phyloP scores from a whole-genome alignment of 2,329 filamentous ascomycete species.

The Diaporthe citrichinensis region DNA sequence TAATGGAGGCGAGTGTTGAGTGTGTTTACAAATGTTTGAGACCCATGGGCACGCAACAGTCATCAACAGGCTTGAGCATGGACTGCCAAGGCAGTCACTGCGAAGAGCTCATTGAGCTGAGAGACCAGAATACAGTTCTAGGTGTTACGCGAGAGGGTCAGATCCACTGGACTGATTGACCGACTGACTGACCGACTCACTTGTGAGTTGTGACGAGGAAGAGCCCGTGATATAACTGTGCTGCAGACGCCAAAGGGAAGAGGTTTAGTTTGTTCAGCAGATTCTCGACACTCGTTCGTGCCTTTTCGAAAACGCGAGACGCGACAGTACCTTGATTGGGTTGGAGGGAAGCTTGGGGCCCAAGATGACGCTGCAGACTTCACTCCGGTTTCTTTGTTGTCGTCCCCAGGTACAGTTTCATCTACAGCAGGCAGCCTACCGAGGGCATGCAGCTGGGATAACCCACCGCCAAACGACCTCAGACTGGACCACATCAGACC shows the following conservation, averaged over 20 bases:
- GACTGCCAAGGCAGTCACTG: neutral
- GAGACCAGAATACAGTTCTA: neutral
- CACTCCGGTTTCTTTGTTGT: neutral
- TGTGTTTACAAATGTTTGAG: neutral
- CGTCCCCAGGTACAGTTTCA: neutral
- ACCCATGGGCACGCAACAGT: no score
- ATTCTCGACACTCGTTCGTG: no score
- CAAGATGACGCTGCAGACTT: neutral
- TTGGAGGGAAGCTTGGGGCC: neutral
- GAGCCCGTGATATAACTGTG: neutral
- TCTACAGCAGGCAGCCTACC: constrained; percentile 11
- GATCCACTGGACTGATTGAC: neutral
- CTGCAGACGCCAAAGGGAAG: neutral
- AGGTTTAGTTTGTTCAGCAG: neutral
- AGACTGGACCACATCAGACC: constrained; percentile 7
- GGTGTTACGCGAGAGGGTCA: neutral
- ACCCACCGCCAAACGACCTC: neutral
- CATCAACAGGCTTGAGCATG: neutral
- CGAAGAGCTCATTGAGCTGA: neutral
- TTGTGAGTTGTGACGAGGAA: neutral
- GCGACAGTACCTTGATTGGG: neutral
- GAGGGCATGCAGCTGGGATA: neutral
- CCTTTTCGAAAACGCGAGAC: neutral
- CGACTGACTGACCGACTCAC: neutral
- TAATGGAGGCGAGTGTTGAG: no score